phyloP scores from a whole-genome alignment of 2,329 filamentous ascomycete species.

The Penicillium capsulatum region DNA sequence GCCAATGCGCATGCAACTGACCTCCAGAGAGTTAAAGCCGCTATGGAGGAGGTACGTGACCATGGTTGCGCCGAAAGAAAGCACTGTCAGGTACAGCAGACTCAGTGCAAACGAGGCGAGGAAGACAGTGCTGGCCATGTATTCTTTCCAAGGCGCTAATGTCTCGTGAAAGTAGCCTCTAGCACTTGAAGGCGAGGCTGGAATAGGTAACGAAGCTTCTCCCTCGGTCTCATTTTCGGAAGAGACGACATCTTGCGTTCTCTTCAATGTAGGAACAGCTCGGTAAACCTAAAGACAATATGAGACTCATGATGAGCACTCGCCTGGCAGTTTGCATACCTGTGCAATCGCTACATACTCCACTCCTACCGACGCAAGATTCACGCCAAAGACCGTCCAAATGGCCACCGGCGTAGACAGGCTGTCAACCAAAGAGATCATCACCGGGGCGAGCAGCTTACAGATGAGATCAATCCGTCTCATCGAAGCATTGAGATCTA shows the following conservation, averaged over 20 bases:
- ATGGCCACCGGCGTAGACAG: conserved; percentile 46
- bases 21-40: conserved; percentile 47
- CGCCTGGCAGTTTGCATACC: conserved; percentile 4
- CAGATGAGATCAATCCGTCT: conserved; percentile 55
- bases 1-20: conserved; percentile 47
- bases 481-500: conserved; percentile 52
- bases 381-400: conserved; percentile 45
- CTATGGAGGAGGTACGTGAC: conserved; percentile 52
- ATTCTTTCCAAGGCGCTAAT: conserved; percentile 25
- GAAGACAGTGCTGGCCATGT: conserved; percentile 31
- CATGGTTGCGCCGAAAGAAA: conserved; percentile 54
- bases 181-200: conserved; percentile 33
- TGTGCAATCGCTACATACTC: conserved; percentile 42
- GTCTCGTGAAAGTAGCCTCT: conserved; percentile 6
- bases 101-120: conserved; percentile 49
- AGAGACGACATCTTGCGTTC: neutral
- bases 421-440: conserved; percentile 48
- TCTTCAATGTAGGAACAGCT: conserved; percentile 15
- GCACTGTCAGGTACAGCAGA: conserved; percentile 53
- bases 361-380: conserved; percentile 36
- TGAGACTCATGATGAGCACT: neutral
- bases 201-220: conserved; percentile 13
- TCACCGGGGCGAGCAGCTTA: conserved; percentile 53
- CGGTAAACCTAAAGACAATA: conserved; percentile 5
- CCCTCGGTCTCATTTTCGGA: neutral